Percentiles rank a stretch among this genome's conserved stretches.
Evolutionary conservation across 2,329 filamentous ascomycete genomes (phyloP).

Genomic region (Colletotrichum abscissum): DNA sequence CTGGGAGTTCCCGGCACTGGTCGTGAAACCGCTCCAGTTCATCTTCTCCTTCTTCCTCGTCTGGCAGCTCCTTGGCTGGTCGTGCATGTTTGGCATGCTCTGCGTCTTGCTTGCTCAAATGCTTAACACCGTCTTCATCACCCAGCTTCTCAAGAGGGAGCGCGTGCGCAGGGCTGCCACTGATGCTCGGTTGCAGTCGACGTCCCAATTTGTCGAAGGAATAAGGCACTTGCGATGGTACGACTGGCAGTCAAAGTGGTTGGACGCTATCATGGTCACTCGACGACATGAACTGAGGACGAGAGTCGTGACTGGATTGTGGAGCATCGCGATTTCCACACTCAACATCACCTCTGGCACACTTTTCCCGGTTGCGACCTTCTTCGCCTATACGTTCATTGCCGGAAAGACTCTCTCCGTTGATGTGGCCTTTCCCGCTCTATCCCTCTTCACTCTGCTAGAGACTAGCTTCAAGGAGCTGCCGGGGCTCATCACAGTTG

Average conservation of each 20-base stretch:
- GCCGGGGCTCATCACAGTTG: constrained; percentile 78
- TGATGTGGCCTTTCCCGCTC: constrained; percentile 86
- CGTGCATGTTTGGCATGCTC: constrained; percentile 79
- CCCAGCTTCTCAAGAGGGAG: constrained; percentile 75
- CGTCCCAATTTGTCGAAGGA: constrained; percentile 87
- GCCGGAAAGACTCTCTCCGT: constrained; percentile 76
- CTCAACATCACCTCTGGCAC: constrained; percentile 78
- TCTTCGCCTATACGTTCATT: constrained; percentile 83
- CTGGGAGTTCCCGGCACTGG: constrained; percentile 84
- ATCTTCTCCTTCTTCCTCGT: constrained; percentile 79
- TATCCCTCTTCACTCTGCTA: constrained; percentile 83
- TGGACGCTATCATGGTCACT: constrained; percentile 74
- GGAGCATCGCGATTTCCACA: constrained; percentile 72
- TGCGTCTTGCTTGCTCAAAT: constrained; percentile 77
- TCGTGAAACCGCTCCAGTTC: constrained; percentile 82
- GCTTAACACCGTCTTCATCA: constrained; percentile 76
- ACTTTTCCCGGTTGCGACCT: constrained; percentile 82
- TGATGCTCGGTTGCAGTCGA: constrained; percentile 82
- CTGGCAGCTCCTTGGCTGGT: constrained; percentile 82
- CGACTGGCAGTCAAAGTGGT: constrained; percentile 83
- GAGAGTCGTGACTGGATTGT: constrained; percentile 72
- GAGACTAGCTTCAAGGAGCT: constrained; percentile 79
- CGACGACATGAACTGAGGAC: constrained; percentile 75
- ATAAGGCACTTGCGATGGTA: constrained; percentile 86
- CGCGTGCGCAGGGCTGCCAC: constrained; percentile 77